phyloP scores from a whole-genome alignment of 306 rosid genomes.

The Herpetospermum pedunculosum region DNA sequence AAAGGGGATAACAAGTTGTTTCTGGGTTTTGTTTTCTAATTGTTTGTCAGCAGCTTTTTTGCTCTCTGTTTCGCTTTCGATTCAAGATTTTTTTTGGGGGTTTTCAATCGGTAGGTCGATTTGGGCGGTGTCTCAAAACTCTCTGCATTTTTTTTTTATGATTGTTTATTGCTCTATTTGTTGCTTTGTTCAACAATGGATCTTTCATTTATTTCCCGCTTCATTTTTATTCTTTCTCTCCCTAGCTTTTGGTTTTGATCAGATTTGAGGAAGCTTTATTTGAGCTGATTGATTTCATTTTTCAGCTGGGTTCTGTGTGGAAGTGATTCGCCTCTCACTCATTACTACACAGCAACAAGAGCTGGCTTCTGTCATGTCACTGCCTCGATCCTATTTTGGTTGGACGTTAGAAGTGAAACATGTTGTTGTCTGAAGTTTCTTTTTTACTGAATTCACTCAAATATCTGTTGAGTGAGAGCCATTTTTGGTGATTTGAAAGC shows the following conservation, averaged over 20 bases:
- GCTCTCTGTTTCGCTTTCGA: not conserved
- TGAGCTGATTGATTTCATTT: constrained; percentile 8
- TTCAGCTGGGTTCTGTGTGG: constrained; percentile 23
- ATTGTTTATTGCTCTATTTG: not conserved
- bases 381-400: constrained; percentile 35
- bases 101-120: constrained; percentile 6
- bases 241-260: constrained; percentile 8
- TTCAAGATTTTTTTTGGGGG: not conserved
- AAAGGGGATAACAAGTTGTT: constrained; percentile 1
- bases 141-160: not conserved
- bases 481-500: constrained; percentile 37
- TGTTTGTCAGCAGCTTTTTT: not conserved
- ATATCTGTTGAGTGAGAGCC: not conserved
- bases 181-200: not conserved
- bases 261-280: constrained; percentile 5
- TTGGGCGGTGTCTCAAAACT: not conserved
- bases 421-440: constrained; percentile 26
- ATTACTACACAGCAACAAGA: not conserved
- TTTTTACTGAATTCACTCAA: constrained; percentile 11
- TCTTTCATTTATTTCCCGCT: not conserved
- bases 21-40: constrained; percentile 1
- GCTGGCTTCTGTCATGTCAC: constrained; percentile 13
- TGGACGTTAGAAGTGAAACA: constrained; percentile 28
- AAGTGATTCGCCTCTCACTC: constrained; percentile 10
- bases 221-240: not conserved